Conservation (phyloP, 805 yeast species). For the Kuraishia capsulata region DNA sequence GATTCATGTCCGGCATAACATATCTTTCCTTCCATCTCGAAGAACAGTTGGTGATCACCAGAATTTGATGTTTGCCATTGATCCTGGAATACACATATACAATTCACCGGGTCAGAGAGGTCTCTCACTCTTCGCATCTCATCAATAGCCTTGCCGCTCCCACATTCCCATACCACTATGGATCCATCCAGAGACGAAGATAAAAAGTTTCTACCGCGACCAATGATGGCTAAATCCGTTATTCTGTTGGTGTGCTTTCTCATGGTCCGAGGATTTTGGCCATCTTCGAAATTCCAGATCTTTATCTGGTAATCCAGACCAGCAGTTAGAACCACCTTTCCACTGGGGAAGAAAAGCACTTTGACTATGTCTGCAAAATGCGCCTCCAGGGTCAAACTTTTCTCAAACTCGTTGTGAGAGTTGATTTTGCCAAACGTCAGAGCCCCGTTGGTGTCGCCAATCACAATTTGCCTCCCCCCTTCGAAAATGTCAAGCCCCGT, state of each 20-base stretch:
- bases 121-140: conserved; percentile 27
- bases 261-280: conserved; percentile 41
- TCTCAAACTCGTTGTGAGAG: neutral
- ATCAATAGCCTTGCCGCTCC: conserved; percentile 37
- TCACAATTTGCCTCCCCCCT: conserved; percentile 2
- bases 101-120: conserved; percentile 25
- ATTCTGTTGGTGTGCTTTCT: conserved; percentile 38
- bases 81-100: conserved; percentile 7
- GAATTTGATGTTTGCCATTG: too few species aligned
- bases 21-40: conserved; percentile 36
- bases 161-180: conserved; percentile 63
- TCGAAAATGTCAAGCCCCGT: neutral
- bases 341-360: conserved; percentile 51
- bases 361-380: conserved; percentile 41
- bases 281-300: conserved; percentile 48
- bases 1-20: conserved; percentile 33
- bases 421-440: conserved; percentile 6
- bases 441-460: conserved; percentile 11
- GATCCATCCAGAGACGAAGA: conserved; percentile 48
- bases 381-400: conserved; percentile 23
- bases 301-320: conserved; percentile 53
- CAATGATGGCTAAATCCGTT: conserved; percentile 43
- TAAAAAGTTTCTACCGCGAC: conserved; percentile 58
- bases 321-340: conserved; percentile 46
- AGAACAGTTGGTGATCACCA: conserved; percentile 24